Evolutionary conservation across 805 yeast genomes (phyloP).

Genomic region (Maudiozyma pseudohumilis): DNA sequence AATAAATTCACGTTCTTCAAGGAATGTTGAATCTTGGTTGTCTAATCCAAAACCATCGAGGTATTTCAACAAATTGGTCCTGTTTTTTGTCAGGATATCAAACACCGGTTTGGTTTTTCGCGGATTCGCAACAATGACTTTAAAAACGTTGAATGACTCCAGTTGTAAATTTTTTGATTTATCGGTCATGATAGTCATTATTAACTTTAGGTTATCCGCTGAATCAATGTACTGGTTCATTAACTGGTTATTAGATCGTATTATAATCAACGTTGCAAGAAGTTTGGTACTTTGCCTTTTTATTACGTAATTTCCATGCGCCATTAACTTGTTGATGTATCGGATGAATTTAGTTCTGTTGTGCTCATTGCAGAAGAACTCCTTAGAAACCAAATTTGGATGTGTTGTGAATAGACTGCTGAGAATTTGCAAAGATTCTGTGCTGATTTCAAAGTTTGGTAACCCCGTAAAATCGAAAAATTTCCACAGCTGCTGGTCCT

Average conservation of each 20-base stretch:
- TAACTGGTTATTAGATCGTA: constrained; percentile 58
- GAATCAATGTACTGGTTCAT: constrained; percentile 72
- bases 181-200: constrained; percentile 81
- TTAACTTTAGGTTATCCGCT: constrained; percentile 71
- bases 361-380: constrained; percentile 44
- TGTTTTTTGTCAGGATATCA: constrained; percentile 77
- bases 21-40: constrained; percentile 50
- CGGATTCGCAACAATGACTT: constrained; percentile 94
- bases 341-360: constrained; percentile 51
- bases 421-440: constrained; percentile 77
- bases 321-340: constrained; percentile 58
- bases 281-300: constrained; percentile 82
- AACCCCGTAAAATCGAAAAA: constrained; percentile 68
- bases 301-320: constrained; percentile 78
- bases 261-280: constrained; percentile 59
- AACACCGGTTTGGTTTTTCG: constrained; percentile 68
- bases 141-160: constrained; percentile 89
- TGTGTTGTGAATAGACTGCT: constrained; percentile 61
- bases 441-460: constrained; percentile 78
- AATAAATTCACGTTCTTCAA: constrained; percentile 75
- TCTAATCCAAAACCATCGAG: constrained; percentile 53
- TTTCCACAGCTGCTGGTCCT: constrained; percentile 64
- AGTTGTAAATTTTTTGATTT: constrained; percentile 79
- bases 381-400: constrained; percentile 51
- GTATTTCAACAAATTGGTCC: constrained; percentile 63